phyloP scores from a whole-genome alignment of 2,329 filamentous ascomycete genomes.

The Emmonsiellopsis sp. region DNA sequence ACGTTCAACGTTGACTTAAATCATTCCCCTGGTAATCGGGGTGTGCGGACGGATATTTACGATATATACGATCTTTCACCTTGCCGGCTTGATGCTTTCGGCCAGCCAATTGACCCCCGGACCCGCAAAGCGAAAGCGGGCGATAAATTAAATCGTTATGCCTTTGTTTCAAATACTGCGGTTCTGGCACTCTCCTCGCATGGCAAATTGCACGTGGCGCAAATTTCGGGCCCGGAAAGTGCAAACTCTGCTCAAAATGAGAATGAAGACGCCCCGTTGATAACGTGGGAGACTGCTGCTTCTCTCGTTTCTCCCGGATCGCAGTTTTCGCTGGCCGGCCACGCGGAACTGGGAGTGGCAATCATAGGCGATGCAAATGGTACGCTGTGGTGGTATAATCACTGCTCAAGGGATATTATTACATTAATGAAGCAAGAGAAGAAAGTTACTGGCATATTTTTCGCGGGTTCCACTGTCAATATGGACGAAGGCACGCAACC shows the following conservation, averaged over 20 bases:
- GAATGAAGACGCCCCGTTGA: constrained; percentile 7
- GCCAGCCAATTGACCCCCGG: background rate
- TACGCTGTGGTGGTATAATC: constrained; percentile 26
- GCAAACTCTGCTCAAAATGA: background rate
- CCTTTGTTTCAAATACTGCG: constrained; percentile 25
- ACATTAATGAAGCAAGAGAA: constrained; percentile 18
- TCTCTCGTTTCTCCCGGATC: constrained; percentile 22
- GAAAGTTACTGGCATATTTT: constrained; percentile 22
- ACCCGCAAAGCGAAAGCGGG: constrained; percentile 7
- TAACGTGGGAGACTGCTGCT: constrained; percentile 21
- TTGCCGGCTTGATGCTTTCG: background rate
- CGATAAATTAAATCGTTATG: constrained; percentile 20
- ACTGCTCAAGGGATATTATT: constrained; percentile 20
- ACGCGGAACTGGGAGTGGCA: constrained; percentile 23
- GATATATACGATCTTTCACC: constrained; percentile 2
- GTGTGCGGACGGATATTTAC: background rate
- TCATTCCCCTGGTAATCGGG: background rate
- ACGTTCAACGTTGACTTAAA: constrained; percentile 13
- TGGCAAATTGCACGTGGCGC: constrained; percentile 27
- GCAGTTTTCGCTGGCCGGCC: constrained; percentile 22
- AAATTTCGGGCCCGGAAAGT: constrained; percentile 7
- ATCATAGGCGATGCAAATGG: constrained; percentile 27
- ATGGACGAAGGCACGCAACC: background rate
- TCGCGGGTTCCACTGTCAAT: constrained; percentile 10
- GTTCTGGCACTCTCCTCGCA: constrained; percentile 23